Percentiles rank a stretch among this genome's conserved stretches.
Evolutionary conservation across 2,329 filamentous ascomycete species (phyloP).

Genomic region (Ascochyta viciae-villosae): DNA sequence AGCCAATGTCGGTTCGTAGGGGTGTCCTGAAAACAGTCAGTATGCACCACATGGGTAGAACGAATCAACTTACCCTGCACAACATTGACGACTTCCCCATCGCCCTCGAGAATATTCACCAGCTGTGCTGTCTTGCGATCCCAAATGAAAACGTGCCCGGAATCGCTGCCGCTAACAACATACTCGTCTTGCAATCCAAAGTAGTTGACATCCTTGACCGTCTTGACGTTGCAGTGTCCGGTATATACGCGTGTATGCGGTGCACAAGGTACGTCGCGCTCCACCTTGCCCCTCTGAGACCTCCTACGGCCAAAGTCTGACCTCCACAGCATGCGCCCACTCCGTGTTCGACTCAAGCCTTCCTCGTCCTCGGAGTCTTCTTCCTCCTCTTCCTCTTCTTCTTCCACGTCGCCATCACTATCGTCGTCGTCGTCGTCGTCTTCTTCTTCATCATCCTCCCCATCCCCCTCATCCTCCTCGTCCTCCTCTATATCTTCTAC

Average conservation of each 20-base stretch:
- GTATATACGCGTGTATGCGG: constrained; percentile 65
- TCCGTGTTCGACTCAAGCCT: constrained; percentile 45
- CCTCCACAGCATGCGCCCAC: constrained; percentile 54
- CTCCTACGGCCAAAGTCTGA: constrained; percentile 58
- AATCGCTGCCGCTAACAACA: constrained; percentile 71
- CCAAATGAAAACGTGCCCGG: constrained; percentile 73
- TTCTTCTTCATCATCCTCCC: constrained; percentile 33
- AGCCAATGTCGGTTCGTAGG: constrained; percentile 71
- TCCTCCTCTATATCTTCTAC: constrained; percentile 26
- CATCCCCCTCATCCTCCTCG: constrained; percentile 5
- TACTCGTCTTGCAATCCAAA: constrained; percentile 73
- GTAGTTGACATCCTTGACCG: constrained; percentile 74
- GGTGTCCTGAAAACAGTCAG: constrained; percentile 58
- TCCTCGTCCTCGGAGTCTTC: constrained; percentile 43
- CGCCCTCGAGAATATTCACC: constrained; percentile 70
- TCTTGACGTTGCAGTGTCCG: constrained; percentile 72
- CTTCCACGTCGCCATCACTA: constrained; percentile 41
- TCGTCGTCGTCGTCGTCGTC: constrained; percentile 36
- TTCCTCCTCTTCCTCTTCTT: constrained; percentile 41
- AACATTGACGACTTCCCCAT: constrained; percentile 74
- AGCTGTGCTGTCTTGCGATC: constrained; percentile 67
- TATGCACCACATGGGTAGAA: not conserved
- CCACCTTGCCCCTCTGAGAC: constrained; percentile 58
- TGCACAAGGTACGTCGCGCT: constrained; percentile 61
- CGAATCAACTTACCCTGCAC: constrained; percentile 60